Conservation (phyloP, 2,329 filamentous ascomycete species). For the Rutstroemia sp. region DNA sequence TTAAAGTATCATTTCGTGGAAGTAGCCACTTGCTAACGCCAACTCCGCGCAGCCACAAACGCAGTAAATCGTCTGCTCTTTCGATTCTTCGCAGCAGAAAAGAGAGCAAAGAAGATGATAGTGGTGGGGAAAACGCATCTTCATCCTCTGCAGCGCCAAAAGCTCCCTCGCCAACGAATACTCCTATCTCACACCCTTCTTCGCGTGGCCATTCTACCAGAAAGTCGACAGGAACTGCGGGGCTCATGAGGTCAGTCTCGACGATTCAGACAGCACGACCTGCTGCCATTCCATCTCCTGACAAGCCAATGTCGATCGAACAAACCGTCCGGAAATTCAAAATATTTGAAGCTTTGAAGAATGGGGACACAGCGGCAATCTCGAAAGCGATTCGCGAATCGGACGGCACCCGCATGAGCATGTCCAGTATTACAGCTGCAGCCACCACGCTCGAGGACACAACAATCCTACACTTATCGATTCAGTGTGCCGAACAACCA, state of each 20-base stretch:
- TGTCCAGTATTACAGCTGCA: constrained; percentile 31
- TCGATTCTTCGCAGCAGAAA: constrained; percentile 43
- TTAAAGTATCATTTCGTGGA: neutral
- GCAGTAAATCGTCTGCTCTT: constrained; percentile 46
- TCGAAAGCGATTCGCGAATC: constrained; percentile 74
- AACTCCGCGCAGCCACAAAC: constrained; percentile 33
- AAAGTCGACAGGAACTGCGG: constrained; percentile 23
- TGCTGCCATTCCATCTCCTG: constrained; percentile 18
- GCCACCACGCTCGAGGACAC: constrained; percentile 62
- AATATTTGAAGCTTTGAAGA: constrained; percentile 85
- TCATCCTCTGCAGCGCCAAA: constrained; percentile 20
- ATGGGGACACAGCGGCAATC: constrained; percentile 84
- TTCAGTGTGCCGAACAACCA: constrained; percentile 87
- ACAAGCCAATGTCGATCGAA: constrained; percentile 56
- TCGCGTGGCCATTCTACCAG: constrained; percentile 23
- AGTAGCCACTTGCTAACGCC: neutral
- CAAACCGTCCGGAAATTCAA: constrained; percentile 93
- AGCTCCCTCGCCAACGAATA: constrained; percentile 19
- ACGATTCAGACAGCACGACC: neutral
- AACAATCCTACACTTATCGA: constrained; percentile 83
- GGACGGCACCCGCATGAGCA: constrained; percentile 33
- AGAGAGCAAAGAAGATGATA: constrained; percentile 28
- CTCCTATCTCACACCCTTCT: constrained; percentile 15
- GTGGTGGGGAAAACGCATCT: constrained; percentile 25
- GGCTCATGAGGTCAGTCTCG: constrained; percentile 23